These are phyloP conservation scores for Waltergamsia citrina DNA, from an alignment of 2,329 filamentous ascomycete species.

Conservation along the genomic window DNA sequence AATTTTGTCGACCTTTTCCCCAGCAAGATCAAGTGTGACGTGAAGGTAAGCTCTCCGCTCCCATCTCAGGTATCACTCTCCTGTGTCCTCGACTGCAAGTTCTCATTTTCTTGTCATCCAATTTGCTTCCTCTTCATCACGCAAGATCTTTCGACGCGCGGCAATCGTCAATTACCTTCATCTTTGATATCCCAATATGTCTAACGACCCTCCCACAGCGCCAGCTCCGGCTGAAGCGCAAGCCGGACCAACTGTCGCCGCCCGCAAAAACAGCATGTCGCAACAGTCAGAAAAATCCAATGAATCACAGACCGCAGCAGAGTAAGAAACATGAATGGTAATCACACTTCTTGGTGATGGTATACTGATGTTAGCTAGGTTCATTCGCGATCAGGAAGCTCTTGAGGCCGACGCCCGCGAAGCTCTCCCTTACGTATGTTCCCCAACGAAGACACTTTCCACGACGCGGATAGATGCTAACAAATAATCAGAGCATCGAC, in stretches of 20 bases:
- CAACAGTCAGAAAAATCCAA: conserved; percentile 45
- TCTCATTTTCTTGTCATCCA: conserved; percentile 1
- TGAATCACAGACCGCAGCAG: conserved; percentile 62
- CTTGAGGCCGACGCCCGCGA: conserved; percentile 94
- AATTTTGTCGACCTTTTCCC: conserved; percentile 3
- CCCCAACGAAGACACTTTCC: background rate
- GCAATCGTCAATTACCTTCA: no score
- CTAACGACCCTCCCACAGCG: conserved; percentile 24
- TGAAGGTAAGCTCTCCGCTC: background rate
- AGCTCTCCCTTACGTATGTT: conserved; percentile 76
- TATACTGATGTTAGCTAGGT: conserved; percentile 38
- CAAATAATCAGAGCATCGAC: conserved; percentile 67
- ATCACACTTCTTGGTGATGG: no score
- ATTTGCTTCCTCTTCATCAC: background rate
- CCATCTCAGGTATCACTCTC: background rate
- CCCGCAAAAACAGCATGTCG: conserved; percentile 50
- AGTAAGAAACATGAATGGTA: conserved; percentile 38
- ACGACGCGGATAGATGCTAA: conserved; percentile 3
- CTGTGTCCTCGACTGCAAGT: background rate
- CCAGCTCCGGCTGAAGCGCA: conserved; percentile 10
- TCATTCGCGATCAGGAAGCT: conserved; percentile 79
- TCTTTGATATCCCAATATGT: conserved; percentile 13
- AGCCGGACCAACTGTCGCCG: conserved; percentile 10
- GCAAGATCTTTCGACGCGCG: no score
- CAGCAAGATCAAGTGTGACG: conserved; percentile 1